phyloP scores from a whole-genome alignment of 108 stramenopile genomes.

The Pseudonitzschia multistriata region DNA sequence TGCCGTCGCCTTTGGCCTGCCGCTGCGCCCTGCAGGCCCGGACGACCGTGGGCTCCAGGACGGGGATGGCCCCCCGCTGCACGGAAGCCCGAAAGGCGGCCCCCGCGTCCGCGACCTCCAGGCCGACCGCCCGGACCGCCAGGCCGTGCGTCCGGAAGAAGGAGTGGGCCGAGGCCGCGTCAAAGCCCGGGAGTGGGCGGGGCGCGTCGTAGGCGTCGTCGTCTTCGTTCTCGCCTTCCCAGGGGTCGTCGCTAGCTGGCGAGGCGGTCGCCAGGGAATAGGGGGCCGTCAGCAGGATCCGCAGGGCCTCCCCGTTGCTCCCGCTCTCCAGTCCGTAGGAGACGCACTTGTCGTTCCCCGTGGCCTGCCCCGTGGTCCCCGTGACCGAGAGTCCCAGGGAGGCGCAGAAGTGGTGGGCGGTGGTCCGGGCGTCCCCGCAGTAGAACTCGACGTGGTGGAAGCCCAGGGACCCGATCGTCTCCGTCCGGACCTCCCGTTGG shows the following conservation, averaged over 20 bases:
- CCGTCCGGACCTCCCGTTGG: slow-evolving; percentile 17
- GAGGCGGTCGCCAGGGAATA: slow-evolving; percentile 26
- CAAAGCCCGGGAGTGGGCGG: slow-evolving; percentile 43
- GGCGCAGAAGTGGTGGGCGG: slow-evolving; percentile 44
- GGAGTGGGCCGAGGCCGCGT: slow-evolving; percentile 31
- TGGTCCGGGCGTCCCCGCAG: slow-evolving; percentile 49
- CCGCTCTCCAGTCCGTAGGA: slow-evolving; percentile 57
- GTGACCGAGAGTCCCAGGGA: slow-evolving; percentile 55
- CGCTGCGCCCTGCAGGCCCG: slow-evolving; percentile 30
- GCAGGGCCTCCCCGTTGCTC: slow-evolving; percentile 8
- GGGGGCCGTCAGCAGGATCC: slow-evolving; percentile 35
- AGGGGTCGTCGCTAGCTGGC: neutral
- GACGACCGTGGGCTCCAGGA: slow-evolving; percentile 51
- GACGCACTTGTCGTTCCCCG: slow-evolving; percentile 59
- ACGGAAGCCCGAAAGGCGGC: slow-evolving; percentile 46
- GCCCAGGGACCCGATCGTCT: slow-evolving; percentile 45
- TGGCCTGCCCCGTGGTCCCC: slow-evolving; percentile 46
- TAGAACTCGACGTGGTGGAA: slow-evolving; percentile 75
- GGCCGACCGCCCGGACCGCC: slow-evolving; percentile 54
- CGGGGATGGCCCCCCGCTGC: slow-evolving; percentile 44
- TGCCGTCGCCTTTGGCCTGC: too few species aligned
- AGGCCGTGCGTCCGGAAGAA: slow-evolving; percentile 57
- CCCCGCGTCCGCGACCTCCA: slow-evolving; percentile 41
- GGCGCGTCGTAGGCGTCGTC: slow-evolving; percentile 32
- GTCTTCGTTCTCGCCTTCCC: neutral